phyloP scores from a whole-genome alignment of 1,284 basidiomycete genomes.

The Singerocomus inundabilis region DNA sequence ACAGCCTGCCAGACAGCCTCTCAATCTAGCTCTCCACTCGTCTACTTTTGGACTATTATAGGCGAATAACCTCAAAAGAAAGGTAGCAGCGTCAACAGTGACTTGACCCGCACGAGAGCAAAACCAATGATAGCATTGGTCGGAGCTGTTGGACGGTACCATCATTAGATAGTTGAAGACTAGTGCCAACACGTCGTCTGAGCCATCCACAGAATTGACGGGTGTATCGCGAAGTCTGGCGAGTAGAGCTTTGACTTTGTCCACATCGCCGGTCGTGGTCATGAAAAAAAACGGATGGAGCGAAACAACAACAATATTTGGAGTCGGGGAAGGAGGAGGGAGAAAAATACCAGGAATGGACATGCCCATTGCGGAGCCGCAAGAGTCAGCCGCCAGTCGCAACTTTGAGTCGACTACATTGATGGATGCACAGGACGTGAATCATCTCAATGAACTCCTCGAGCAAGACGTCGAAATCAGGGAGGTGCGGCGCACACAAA shows the following conservation, averaged over 20 bases:
- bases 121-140: constrained; percentile 66
- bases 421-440: constrained; percentile 60
- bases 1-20: constrained; percentile 58
- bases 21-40: constrained; percentile 61
- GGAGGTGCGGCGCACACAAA: constrained; percentile 42
- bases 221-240: constrained; percentile 54
- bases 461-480: constrained; percentile 51
- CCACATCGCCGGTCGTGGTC: constrained; percentile 23
- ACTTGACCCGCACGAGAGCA: constrained; percentile 55
- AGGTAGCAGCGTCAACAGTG: constrained; percentile 65
- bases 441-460: constrained; percentile 50
- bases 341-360: constrained; percentile 12
- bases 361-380: not conserved
- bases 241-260: constrained; percentile 46
- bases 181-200: constrained; percentile 51
- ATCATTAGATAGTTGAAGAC: constrained; percentile 59
- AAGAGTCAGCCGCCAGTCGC: too few species aligned
- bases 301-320: too few species aligned
- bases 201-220: constrained; percentile 44
- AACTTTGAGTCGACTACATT: too few species aligned
- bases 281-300: constrained; percentile 20
- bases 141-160: constrained; percentile 35
- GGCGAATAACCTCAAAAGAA: constrained; percentile 77
- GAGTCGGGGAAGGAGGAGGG: too few species aligned
- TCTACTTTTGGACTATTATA: constrained; percentile 62